Percentiles rank a stretch among this genome's conserved stretches.
Evolutionary conservation across 768 basidiomycete species (phyloP).

Genomic region (Suillus occidentalis): DNA sequence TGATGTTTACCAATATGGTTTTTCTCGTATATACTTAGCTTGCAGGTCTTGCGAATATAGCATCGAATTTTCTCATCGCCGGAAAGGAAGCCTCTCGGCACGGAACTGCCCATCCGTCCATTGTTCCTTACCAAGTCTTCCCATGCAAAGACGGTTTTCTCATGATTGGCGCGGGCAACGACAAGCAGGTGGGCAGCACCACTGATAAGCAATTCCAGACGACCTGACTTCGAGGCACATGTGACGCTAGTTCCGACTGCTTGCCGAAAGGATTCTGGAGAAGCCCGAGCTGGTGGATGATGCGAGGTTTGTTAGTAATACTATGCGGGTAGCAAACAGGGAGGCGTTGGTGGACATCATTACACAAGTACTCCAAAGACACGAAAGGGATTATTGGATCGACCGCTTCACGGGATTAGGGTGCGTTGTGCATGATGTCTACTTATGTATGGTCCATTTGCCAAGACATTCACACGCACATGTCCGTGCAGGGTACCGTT

Average conservation of each 20-base stretch:
- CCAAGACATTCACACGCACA: constrained; percentile 12
- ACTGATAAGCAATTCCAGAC: background rate
- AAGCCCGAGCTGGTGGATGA: constrained; percentile 59
- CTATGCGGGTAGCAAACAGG: constrained; percentile 74
- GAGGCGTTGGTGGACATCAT: constrained; percentile 68
- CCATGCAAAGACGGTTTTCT: constrained; percentile 84
- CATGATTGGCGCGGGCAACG: constrained; percentile 93
- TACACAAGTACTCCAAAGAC: constrained; percentile 53
- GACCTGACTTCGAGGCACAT: constrained; percentile 13
- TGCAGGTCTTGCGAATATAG: constrained; percentile 89
- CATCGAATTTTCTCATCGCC: constrained; percentile 88
- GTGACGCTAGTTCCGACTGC: constrained; percentile 59
- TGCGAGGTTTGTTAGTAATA: constrained; percentile 70
- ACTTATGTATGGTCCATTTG: constrained; percentile 7
- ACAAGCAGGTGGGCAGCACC: constrained; percentile 61
- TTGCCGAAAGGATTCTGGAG: constrained; percentile 64
- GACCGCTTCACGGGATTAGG: constrained; percentile 73
- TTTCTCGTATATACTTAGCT: constrained; percentile 47
- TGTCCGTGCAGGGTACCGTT: constrained; percentile 61
- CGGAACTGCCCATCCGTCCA: constrained; percentile 93
- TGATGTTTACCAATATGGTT: background rate
- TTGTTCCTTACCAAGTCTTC: constrained; percentile 93
- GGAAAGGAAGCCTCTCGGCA: constrained; percentile 80
- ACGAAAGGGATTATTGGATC: constrained; percentile 74
- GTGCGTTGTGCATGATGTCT: constrained; percentile 40